phyloP scores from a whole-genome alignment of 305 asterid genomes.

The Galium porrigens region DNA sequence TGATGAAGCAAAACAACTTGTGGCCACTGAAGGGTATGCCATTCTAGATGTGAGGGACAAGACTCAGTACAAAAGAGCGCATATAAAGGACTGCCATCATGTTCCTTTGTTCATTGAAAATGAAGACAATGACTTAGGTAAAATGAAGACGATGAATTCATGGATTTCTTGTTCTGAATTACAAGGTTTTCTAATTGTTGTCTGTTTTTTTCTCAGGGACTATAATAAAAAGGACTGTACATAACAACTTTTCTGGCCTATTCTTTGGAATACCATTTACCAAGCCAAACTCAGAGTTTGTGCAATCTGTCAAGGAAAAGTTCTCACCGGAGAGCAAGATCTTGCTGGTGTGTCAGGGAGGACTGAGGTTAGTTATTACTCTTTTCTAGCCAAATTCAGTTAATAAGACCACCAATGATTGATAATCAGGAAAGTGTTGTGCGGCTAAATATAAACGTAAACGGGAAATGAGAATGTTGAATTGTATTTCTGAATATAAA shows the following conservation, averaged over 20 bases:
- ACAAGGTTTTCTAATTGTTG: neutral
- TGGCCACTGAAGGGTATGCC: conserved; percentile 54
- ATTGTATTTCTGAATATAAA: neutral
- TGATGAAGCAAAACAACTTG: conserved; percentile 62
- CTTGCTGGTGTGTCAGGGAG: conserved; percentile 89
- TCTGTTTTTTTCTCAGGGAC: conserved; percentile 42
- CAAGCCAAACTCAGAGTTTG: conserved; percentile 58
- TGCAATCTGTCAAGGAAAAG: conserved; percentile 47
- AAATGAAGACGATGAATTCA: conserved; percentile 46
- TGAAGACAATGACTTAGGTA: conserved; percentile 71
- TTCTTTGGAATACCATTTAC: conserved; percentile 84
- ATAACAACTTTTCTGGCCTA: conserved; percentile 83
- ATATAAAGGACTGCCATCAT: conserved; percentile 60
- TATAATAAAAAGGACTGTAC: conserved; percentile 48
- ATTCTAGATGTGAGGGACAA: conserved; percentile 68
- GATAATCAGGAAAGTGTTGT: neutral
- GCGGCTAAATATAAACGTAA: neutral
- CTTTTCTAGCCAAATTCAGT: neutral
- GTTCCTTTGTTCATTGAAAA: conserved; percentile 67
- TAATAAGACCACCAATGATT: neutral
- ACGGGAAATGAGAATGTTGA: neutral
- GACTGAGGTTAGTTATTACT: conserved; percentile 42
- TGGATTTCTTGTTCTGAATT: neutral
- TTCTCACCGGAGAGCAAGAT: conserved; percentile 66
- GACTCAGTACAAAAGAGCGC: conserved; percentile 67